A percentile compares a stretch with the other conserved stretches of the same genome.
Conservation (phyloP, 2,329 filamentous ascomycete genomes). For the Aspergillus flavus region DNA sequence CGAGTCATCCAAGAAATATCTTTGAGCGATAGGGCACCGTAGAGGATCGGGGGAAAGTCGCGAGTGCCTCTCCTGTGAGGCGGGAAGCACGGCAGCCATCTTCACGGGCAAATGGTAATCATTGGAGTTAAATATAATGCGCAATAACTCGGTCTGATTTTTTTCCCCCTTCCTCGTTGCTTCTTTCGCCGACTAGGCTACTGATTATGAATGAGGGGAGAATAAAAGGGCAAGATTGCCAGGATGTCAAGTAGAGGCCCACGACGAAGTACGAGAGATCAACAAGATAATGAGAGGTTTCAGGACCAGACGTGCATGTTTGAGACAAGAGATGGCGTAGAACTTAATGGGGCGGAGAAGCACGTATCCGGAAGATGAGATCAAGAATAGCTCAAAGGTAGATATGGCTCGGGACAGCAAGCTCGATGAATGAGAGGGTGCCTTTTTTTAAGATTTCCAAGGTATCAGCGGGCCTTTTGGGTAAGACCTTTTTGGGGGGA, state of each 20-base stretch:
- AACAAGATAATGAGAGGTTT: neutral
- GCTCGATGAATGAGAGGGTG: neutral
- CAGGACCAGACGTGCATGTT: neutral
- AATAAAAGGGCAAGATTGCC: neutral
- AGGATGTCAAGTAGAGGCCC: neutral
- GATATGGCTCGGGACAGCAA: neutral
- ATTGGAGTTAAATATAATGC: neutral
- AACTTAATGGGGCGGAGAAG: neutral
- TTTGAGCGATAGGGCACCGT: constrained; percentile 33
- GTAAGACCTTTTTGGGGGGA: neutral
- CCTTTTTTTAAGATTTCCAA: neutral
- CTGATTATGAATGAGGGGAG: neutral
- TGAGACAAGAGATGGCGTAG: neutral
- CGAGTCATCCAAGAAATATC: constrained; percentile 34
- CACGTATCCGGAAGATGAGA: neutral
- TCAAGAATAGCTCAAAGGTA: neutral
- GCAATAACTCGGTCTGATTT: neutral
- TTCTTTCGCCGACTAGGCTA: neutral
- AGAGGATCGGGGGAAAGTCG: constrained; percentile 35
- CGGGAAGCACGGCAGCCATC: constrained; percentile 41
- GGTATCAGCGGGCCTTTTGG: neutral
- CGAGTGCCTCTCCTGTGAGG: constrained; percentile 34
- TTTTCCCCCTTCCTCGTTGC: neutral
- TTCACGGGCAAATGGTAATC: constrained; percentile 2
- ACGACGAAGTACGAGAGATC: neutral